These are phyloP conservation scores for Macrocybe gigantea DNA, from an alignment of 768 basidiomycete species.

Conservation along the genomic window DNA sequence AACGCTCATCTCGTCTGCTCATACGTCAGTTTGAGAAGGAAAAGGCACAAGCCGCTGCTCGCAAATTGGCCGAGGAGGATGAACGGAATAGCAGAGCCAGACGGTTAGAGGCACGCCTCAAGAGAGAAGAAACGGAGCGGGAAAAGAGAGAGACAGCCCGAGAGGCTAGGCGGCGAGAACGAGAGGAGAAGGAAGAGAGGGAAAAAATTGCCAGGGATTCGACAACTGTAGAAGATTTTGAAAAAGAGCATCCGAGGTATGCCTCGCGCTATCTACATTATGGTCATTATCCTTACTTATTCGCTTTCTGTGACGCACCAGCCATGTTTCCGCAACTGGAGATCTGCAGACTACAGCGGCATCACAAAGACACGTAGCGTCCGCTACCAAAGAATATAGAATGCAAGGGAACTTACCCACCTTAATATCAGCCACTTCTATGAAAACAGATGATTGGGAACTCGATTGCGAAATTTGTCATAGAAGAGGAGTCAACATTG, in stretches of 20 bases:
- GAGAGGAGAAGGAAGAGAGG: conserved; percentile 35
- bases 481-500: conserved; percentile 66
- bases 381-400: too few species aligned
- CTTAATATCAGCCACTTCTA: conserved; percentile 32
- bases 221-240: conserved; percentile 5
- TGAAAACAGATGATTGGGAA: conserved; percentile 72
- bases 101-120: conserved; percentile 49
- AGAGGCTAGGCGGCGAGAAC: conserved; percentile 45
- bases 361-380: too few species aligned
- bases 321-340: not conserved
- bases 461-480: conserved; percentile 86
- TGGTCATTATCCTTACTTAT: not conserved
- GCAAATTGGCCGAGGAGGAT: conserved; percentile 57
- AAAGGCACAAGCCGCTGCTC: conserved; percentile 56
- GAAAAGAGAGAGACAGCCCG: conserved; percentile 52
- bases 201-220: conserved; percentile 20
- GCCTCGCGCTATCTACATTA: not conserved
- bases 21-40: conserved; percentile 76
- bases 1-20: conserved; percentile 87
- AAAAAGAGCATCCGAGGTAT: conserved; percentile 5
- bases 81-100: conserved; percentile 62
- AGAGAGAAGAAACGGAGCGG: conserved; percentile 53
- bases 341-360: conserved; percentile 13
- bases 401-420: too few species aligned
- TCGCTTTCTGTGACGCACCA: not conserved